These are phyloP conservation scores for Penicillium thymicola DNA, from an alignment of 2,329 filamentous ascomycete genomes.

Conservation along the genomic window DNA sequence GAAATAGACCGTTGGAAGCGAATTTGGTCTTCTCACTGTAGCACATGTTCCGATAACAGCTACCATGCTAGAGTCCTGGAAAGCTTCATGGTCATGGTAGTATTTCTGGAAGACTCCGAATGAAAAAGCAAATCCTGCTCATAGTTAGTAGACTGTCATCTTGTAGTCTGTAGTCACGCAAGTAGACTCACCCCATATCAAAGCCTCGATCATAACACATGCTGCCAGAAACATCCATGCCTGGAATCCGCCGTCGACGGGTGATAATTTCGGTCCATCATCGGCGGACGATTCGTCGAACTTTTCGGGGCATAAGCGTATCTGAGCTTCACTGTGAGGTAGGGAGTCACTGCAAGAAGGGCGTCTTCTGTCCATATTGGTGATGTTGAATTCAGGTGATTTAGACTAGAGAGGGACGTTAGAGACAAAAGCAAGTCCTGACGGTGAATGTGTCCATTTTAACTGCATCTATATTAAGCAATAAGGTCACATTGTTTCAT, in stretches of 20 bases:
- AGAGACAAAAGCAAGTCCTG: neutral
- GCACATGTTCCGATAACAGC: conserved; percentile 35
- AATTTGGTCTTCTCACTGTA: conserved; percentile 12
- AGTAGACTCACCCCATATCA: conserved; percentile 51
- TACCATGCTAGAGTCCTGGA: conserved; percentile 24
- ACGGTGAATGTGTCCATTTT: conserved; percentile 3
- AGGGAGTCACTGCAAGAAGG: conserved; percentile 1
- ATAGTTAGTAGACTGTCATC: neutral
- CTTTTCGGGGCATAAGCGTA: conserved; percentile 7
- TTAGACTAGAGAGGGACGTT: neutral
- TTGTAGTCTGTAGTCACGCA: no score
- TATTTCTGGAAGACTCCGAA: conserved; percentile 37
- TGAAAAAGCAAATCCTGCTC: conserved; percentile 21
- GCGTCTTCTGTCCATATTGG: conserved; percentile 2
- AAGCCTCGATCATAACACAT: conserved; percentile 51
- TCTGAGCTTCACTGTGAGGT: conserved; percentile 5
- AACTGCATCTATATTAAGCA: neutral
- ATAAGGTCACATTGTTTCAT: conserved; percentile 15
- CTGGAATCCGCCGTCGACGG: conserved; percentile 37
- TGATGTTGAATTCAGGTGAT: neutral
- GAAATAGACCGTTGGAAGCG: neutral
- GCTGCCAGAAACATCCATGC: conserved; percentile 50
- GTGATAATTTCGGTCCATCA: conserved; percentile 23
- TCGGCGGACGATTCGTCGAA: neutral
- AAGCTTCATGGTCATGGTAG: conserved; percentile 27